phyloP scores from a whole-genome alignment of 176 grass and related monocot species.

The Oryza glaberrima region DNA sequence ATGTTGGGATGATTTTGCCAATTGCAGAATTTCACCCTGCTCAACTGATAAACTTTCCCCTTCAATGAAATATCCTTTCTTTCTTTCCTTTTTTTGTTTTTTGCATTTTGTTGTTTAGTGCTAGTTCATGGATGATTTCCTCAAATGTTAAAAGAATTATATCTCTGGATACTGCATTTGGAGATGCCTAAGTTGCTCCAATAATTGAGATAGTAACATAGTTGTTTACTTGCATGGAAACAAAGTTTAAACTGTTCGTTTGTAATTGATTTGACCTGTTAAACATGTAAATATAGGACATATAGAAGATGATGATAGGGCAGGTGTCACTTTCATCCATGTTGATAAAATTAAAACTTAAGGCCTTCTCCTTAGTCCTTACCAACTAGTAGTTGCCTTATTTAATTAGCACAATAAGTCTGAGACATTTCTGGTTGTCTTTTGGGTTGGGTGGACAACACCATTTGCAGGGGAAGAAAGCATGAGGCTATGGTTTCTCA shows the following conservation, averaged over 20 bases:
- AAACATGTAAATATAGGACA: slow-evolving; percentile 19
- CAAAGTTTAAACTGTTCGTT: slow-evolving; percentile 8
- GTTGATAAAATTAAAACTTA: slow-evolving; percentile 15
- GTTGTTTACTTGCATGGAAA: slow-evolving; percentile 14
- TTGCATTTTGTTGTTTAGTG: not conserved
- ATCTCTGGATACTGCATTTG: not conserved
- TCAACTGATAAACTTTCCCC: slow-evolving; percentile 6
- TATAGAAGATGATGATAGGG: slow-evolving; percentile 13
- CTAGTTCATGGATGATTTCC: not conserved
- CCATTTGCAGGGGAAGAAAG: slow-evolving; percentile 43
- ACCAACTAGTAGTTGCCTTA: slow-evolving; percentile 35
- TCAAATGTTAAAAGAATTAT: not conserved
- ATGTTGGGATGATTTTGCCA: not conserved
- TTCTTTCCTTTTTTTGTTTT: not conserved
- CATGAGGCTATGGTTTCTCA: slow-evolving; percentile 49
- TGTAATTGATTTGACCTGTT: slow-evolving; percentile 28
- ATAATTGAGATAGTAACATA: slow-evolving; percentile 32
- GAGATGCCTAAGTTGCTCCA: not conserved
- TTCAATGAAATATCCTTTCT: not conserved
- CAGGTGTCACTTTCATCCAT: slow-evolving; percentile 44
- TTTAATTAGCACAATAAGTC: slow-evolving; percentile 27
- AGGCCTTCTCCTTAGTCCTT: slow-evolving; percentile 19
- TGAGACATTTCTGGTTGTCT: slow-evolving; percentile 18
- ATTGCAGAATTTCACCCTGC: not conserved
- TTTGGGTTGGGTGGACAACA: slow-evolving; percentile 29